Conservation (phyloP, 257 asterid species). For the Voacanga thouarsii region DNA sequence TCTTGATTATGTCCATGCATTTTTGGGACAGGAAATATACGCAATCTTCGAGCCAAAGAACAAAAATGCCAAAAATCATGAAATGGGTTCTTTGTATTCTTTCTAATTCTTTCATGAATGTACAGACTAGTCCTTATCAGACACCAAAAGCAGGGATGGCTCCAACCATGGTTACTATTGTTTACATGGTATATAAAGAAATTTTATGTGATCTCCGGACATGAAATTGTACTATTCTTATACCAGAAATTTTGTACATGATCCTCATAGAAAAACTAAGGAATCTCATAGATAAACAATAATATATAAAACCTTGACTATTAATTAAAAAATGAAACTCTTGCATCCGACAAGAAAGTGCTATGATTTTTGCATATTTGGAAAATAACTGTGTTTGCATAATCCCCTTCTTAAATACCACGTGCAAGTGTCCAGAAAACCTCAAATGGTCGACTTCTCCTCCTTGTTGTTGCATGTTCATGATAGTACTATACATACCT, state of each 20-base stretch:
- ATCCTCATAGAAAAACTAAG: not conserved
- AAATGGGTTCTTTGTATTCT: not conserved
- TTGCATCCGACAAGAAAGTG: constrained; percentile 1
- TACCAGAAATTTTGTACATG: not conserved
- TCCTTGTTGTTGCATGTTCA: not conserved
- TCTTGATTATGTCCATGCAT: not conserved
- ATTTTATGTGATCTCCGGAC: not conserved
- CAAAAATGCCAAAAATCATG: not conserved
- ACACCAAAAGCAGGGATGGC: not conserved
- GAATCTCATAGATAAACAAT: not conserved
- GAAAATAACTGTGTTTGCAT: not conserved
- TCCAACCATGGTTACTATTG: no score
- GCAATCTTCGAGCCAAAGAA: not conserved
- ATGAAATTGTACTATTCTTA: not conserved
- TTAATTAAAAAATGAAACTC: not conserved
- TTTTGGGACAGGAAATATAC: not conserved
- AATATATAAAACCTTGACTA: not conserved
- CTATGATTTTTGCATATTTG: not conserved
- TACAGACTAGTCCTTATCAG: not conserved
- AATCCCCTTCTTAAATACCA: not conserved
- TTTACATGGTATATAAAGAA: not conserved
- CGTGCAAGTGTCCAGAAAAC: constrained; percentile 9
- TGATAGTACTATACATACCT: not conserved
- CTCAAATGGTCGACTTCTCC: constrained; percentile 1
- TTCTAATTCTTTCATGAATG: not conserved